A percentile compares a stretch with the other conserved stretches of the same genome.
These are phyloP conservation scores for Pichia scutulata DNA, from an alignment of 805 yeast species.

Conservation along the genomic window DNA sequence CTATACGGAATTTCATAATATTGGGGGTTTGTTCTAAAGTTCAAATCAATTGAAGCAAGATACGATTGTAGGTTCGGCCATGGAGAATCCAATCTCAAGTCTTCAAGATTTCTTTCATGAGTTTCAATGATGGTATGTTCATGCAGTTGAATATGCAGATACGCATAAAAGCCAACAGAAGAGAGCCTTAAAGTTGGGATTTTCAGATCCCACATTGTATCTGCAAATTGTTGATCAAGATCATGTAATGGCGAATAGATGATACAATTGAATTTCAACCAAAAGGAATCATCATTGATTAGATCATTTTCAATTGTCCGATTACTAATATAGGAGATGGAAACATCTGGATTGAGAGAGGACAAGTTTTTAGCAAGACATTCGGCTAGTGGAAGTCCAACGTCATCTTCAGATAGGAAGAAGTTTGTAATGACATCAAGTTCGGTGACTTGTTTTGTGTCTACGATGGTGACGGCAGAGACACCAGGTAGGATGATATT, in stretches of 20 bases:
- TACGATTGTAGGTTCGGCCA: conserved; percentile 61
- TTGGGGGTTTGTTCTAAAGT: conserved; percentile 33
- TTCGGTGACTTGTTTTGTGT: conserved; percentile 19
- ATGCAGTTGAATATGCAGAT: conserved; percentile 40
- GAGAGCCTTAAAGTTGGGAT: conserved; percentile 50
- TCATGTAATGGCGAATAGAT: conserved; percentile 29
- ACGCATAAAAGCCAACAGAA: conserved; percentile 61
- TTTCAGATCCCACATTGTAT: conserved; percentile 32
- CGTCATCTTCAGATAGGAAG: conserved; percentile 40
- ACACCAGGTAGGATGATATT: conserved; percentile 67
- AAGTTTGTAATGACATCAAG: conserved; percentile 39
- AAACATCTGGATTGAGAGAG: conserved; percentile 57
- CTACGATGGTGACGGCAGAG: conserved; percentile 58
- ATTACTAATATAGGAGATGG: background rate
- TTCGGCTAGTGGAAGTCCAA: conserved; percentile 34
- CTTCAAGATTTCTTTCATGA: conserved; percentile 50
- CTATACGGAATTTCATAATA: conserved; percentile 66
- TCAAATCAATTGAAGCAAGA: conserved; percentile 44
- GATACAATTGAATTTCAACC: conserved; percentile 44
- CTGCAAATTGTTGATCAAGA: background rate
- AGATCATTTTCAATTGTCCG: background rate
- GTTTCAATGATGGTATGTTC: conserved; percentile 71
- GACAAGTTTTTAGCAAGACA: conserved; percentile 34
- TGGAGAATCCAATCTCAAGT: conserved; percentile 57
- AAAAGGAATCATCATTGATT: conserved; percentile 20